phyloP scores from a whole-genome alignment of 805 yeast species.

The Saturnispora besseyi region DNA sequence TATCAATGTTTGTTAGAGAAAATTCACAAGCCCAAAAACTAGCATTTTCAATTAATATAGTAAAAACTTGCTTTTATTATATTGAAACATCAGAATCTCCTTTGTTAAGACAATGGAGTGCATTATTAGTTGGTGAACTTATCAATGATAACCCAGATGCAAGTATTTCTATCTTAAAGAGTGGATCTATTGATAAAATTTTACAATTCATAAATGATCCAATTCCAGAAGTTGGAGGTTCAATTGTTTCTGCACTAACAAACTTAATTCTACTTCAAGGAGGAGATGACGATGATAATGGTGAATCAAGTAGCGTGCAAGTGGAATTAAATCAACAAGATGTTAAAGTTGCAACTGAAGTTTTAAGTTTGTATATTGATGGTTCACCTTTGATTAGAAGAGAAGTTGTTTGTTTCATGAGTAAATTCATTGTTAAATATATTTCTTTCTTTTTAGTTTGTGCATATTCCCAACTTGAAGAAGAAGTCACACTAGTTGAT shows the following conservation, averaged over 20 bases:
- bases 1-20: conserved; percentile 76
- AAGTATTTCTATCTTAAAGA: conserved; percentile 58
- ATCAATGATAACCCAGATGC: conserved; percentile 70
- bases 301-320: conserved; percentile 9
- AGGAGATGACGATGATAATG: conserved; percentile 26
- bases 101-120: conserved; percentile 85
- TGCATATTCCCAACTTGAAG: conserved; percentile 77
- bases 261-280: conserved; percentile 46
- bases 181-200: conserved; percentile 50
- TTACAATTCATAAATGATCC: conserved; percentile 67
- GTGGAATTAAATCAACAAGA: conserved; percentile 58
- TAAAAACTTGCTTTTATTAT: conserved; percentile 56
- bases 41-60: conserved; percentile 66
- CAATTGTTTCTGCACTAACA: conserved; percentile 65
- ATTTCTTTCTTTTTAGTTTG: conserved; percentile 71
- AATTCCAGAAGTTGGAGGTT: conserved; percentile 89
- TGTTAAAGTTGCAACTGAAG: conserved; percentile 56
- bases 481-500: conserved; percentile 61
- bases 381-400: conserved; percentile 85
- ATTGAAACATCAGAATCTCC: conserved; percentile 74
- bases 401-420: conserved; percentile 71
- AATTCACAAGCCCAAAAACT: conserved; percentile 72
- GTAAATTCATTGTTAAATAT: conserved; percentile 63
- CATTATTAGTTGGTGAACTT: conserved; percentile 65
- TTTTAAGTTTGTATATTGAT: conserved; percentile 65